These are phyloP conservation scores for Serendipita vermifera DNA, from an alignment of 768 basidiomycete species.

Conservation along the genomic window DNA sequence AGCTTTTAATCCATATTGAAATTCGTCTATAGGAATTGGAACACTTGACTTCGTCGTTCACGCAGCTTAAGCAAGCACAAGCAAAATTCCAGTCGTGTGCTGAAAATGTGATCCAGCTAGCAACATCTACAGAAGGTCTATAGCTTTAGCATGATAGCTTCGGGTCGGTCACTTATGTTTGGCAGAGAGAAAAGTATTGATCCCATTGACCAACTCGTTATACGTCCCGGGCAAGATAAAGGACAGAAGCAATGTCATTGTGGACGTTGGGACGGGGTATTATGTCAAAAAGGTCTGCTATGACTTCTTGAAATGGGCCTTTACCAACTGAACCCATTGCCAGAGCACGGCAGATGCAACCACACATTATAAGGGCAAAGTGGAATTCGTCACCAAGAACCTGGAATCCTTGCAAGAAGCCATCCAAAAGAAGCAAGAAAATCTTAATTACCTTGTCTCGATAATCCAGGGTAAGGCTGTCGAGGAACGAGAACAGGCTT, in stretches of 20 bases:
- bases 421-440: conserved; percentile 83
- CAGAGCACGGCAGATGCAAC: conserved; percentile 72
- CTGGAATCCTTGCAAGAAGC: conserved; percentile 79
- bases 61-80: conserved; percentile 86
- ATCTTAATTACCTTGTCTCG: conserved; percentile 58
- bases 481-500: conserved; percentile 17
- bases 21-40: conserved; percentile 58
- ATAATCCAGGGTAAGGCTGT: conserved; percentile 57
- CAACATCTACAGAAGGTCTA: conserved; percentile 29
- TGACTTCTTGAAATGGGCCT: background rate
- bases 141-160: conserved; percentile 11
- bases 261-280: conserved; percentile 95
- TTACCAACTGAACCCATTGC: background rate
- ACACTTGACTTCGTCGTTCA: conserved; percentile 83
- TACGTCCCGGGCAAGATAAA: conserved; percentile 87
- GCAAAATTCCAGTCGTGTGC: conserved; percentile 82
- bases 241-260: conserved; percentile 75
- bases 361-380: conserved; percentile 70
- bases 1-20: background rate
- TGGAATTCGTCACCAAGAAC: conserved; percentile 68
- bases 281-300: conserved; percentile 77
- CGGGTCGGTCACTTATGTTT: background rate
- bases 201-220: conserved; percentile 87
- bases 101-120: conserved; percentile 60
- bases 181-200: conserved; percentile 74